Evolutionary conservation across 371 early-diverging fungal species (phyloP).

Genomic region (Apophysomyces ossiformis): DNA sequence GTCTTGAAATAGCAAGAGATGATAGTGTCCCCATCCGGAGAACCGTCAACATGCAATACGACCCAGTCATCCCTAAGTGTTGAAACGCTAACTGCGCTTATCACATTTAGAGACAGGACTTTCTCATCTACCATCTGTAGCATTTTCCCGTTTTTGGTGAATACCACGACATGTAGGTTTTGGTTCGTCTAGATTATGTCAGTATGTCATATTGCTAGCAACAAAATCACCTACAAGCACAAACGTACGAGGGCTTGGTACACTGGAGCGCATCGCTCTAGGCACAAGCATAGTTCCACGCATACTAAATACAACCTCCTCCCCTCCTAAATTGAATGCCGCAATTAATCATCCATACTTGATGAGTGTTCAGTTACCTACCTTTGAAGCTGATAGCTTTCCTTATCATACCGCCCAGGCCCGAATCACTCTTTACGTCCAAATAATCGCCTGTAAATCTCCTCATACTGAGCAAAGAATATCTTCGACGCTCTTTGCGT

Average conservation of each 20-base stretch:
- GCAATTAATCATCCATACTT: not conserved
- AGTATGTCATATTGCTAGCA: not conserved
- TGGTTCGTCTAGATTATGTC: conserved; percentile 51
- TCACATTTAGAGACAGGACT: conserved; percentile 52
- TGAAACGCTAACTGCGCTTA: conserved; percentile 66
- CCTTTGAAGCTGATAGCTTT: conserved; percentile 61
- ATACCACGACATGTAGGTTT: conserved; percentile 62
- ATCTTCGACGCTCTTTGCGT: conserved; percentile 91
- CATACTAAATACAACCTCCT: conserved; percentile 71
- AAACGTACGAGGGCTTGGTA: conserved; percentile 76
- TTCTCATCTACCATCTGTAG: conserved; percentile 58
- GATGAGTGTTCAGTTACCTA: conserved; percentile 17
- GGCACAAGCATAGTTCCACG: conserved; percentile 72
- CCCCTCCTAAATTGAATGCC: conserved; percentile 35
- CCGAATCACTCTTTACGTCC: conserved; percentile 67
- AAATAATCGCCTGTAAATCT: conserved; percentile 94
- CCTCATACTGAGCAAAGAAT: conserved; percentile 83
- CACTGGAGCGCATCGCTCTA: conserved; percentile 80
- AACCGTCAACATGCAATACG: conserved; percentile 67
- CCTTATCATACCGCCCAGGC: conserved; percentile 70
- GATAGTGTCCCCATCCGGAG: conserved; percentile 64
- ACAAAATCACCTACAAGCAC: conserved; percentile 56
- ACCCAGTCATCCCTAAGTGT: conserved; percentile 86
- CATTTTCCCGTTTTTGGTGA: conserved; percentile 61
- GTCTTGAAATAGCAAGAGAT: conserved; percentile 79